A percentile compares a stretch with the other conserved stretches of the same genome.
These are phyloP conservation scores for Penicillium concentricum DNA, from an alignment of 2,329 filamentous ascomycete species.

Conservation along the genomic window DNA sequence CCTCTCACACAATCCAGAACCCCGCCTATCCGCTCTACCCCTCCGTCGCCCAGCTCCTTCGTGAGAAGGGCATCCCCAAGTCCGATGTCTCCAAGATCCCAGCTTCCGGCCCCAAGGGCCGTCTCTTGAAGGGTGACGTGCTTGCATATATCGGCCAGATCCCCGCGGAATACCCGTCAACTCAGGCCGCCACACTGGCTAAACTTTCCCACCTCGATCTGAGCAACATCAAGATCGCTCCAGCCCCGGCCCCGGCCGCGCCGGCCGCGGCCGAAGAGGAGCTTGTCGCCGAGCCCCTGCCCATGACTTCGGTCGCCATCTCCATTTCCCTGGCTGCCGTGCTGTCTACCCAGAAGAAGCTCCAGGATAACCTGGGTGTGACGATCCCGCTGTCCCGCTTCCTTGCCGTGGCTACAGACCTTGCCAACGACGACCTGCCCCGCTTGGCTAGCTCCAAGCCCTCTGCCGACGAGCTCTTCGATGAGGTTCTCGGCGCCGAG, in stretches of 20 bases:
- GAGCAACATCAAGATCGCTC: slow-evolving; percentile 85
- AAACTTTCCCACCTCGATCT: slow-evolving; percentile 84
- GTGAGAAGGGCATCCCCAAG: slow-evolving; percentile 72
- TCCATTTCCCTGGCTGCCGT: slow-evolving; percentile 78
- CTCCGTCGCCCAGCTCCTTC: slow-evolving; percentile 79
- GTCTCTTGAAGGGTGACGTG: slow-evolving; percentile 92
- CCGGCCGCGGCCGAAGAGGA: slow-evolving; percentile 38
- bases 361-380: slow-evolving; percentile 74
- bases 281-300: slow-evolving; percentile 27
- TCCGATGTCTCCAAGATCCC: slow-evolving; percentile 78
- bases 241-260: slow-evolving; percentile 35
- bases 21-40: slow-evolving; percentile 58
- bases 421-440: slow-evolving; percentile 86
- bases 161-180: slow-evolving; percentile 66
- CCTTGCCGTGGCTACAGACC: slow-evolving; percentile 76
- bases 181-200: slow-evolving; percentile 68
- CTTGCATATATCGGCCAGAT: slow-evolving; percentile 84
- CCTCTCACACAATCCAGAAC: slow-evolving; percentile 39
- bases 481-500: slow-evolving; percentile 71
- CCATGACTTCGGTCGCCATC: slow-evolving; percentile 57
- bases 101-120: slow-evolving; percentile 81
- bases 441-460: slow-evolving; percentile 62
- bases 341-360: slow-evolving; percentile 74
- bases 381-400: slow-evolving; percentile 83
- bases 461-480: slow-evolving; percentile 79